phyloP scores from a whole-genome alignment of 2,329 filamentous ascomycete species.

The Nothopassalora personata region DNA sequence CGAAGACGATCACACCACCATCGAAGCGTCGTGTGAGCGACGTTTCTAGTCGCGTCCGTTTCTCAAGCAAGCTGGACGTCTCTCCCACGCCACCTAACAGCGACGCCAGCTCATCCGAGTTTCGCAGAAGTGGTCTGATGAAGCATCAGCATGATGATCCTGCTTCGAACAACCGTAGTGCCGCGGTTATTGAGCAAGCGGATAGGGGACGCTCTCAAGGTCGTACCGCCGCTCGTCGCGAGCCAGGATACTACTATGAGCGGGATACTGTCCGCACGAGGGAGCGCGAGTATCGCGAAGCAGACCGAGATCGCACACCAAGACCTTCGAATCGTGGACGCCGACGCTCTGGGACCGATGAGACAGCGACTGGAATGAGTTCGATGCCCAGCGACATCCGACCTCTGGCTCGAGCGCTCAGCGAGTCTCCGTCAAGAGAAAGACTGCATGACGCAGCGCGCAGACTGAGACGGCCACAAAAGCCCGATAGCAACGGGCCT shows the following conservation, averaged over 20 bases:
- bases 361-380: constrained; percentile 6
- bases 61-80: constrained; percentile 30
- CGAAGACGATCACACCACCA: neutral
- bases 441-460: constrained; percentile 1
- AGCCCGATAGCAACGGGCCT: constrained; percentile 9
- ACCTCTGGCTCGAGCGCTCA: constrained; percentile 18
- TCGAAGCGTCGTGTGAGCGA: constrained; percentile 10
- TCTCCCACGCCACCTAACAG: constrained; percentile 31
- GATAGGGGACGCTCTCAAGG: constrained; percentile 19
- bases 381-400: constrained; percentile 8
- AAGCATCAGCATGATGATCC: neutral
- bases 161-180: constrained; percentile 2
- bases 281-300: neutral
- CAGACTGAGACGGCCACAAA: constrained; percentile 1
- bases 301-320: constrained; percentile 1
- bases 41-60: constrained; percentile 26
- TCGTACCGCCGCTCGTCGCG: constrained; percentile 5
- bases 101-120: constrained; percentile 27
- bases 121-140: constrained; percentile 17
- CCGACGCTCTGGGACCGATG: constrained; percentile 6
- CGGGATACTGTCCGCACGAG: constrained; percentile 1
- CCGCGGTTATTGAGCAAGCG: constrained; percentile 22
- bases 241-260: constrained; percentile 9
- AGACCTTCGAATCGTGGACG: neutral
- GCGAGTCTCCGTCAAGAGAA: constrained; percentile 31